Base-by-base conservation (phyloP, 257 asterid genomes). In the Jaltomata sinuosa region DNA sequence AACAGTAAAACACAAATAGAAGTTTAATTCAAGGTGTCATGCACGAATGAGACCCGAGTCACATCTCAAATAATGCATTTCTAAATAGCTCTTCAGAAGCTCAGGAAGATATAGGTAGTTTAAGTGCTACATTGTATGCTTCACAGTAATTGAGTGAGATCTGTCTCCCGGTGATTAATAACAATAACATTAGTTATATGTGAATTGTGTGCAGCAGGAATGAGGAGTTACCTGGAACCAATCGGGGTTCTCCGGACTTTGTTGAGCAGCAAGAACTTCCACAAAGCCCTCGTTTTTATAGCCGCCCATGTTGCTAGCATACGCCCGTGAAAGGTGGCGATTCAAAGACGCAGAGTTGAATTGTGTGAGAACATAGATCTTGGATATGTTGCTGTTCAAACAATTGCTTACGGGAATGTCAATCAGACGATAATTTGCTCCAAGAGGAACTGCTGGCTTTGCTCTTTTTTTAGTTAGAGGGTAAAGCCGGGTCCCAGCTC, bases 241-340 rank as follows among this genome's bases (percentile, higher is more conserved):
- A 85, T 95, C 92, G 81, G 99, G 99, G 81, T 95, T 95, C 85
- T 95, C 98, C 3, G 99, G 99, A 90, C 99, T 94, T 83, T 95
- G 99, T 85, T 95, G 99, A 88, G 99, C 99, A 10, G 99, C 99
- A 89, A 95, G 99, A 87, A 96, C 99, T 88, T 95, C 99, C 85
- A 95, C 99, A 83, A 95, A 95, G 36, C 98, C 99, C 86, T 95
- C 98, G 71, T 92, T 93, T 87, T 94, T 94, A 86, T 94, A 93
- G 25, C 99, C 97, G 0, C 96, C 98, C 99, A 94, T 90, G 83
- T 93, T 95, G 87, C 96, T 94, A 2, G 99, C 96, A 82, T 96
- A 96, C 74, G 98, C 98, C 87, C 98, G 89, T 32, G 98, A 96
- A 85, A 94, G 93, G 87, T 96, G 99, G 50, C 99, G 97, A 87